phyloP scores from a whole-genome alignment of 1,139 yeast species.

The Hansenula anomala region DNA sequence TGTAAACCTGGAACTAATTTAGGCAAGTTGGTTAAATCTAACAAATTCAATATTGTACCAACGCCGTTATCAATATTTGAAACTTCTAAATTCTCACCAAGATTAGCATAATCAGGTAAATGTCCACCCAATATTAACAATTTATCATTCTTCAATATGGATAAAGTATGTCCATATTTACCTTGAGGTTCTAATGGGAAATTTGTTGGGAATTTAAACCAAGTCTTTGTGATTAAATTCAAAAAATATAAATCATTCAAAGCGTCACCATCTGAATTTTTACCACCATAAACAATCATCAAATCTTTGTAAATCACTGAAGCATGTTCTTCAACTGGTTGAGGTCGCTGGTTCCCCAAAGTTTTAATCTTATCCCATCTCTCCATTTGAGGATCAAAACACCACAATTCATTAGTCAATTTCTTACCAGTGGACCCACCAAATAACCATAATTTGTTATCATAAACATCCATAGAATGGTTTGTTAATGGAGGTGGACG shows the following conservation, averaged over 20 bases:
- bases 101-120: conserved; percentile 51
- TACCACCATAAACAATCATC: conserved; percentile 89
- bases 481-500: conserved; percentile 91
- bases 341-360: conserved; percentile 53
- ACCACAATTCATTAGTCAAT: conserved; percentile 76
- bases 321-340: conserved; percentile 90
- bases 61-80: conserved; percentile 44
- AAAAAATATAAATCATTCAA: conserved; percentile 69
- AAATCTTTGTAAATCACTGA: conserved; percentile 75
- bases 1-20: conserved; percentile 30
- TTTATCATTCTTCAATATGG: conserved; percentile 65
- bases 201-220: conserved; percentile 63
- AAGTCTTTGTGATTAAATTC: conserved; percentile 64
- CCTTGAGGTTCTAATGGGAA: conserved; percentile 65
- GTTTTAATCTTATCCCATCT: conserved; percentile 52
- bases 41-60: conserved; percentile 59
- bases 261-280: conserved; percentile 69
- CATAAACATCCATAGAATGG: conserved; percentile 82
- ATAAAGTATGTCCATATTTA: conserved; percentile 91
- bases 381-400: conserved; percentile 65
- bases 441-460: conserved; percentile 81
- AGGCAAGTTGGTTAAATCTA: conserved; percentile 40
- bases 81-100: conserved; percentile 42
- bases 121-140: conserved; percentile 92
- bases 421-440: conserved; percentile 86